Evolutionary conservation across 306 rosid species (phyloP).

Genomic region (Macrotyloma uniflorum): DNA sequence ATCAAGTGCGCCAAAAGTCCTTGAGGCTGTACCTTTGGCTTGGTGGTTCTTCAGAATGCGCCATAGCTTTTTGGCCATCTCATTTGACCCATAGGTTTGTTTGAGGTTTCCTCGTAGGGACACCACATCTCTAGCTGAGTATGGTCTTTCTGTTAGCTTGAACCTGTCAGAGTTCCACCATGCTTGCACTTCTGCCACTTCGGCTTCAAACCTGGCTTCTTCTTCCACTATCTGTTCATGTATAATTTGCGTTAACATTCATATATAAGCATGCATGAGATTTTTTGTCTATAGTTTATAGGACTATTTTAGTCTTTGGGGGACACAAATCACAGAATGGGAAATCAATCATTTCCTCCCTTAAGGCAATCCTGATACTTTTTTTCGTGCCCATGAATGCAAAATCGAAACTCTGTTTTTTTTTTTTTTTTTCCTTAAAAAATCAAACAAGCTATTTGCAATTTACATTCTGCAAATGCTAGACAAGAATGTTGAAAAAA

Average conservation of each 20-base stretch:
- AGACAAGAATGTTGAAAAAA: not conserved
- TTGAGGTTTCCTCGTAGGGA: conserved; percentile 78
- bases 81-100: conserved; percentile 79
- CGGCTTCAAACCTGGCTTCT: conserved; percentile 88
- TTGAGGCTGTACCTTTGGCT: conserved; percentile 83
- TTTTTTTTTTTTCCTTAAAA: not conserved
- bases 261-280: not conserved
- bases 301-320: not conserved
- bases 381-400: not conserved
- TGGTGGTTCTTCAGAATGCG: conserved; percentile 81
- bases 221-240: conserved; percentile 77
- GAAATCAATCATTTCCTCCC: not conserved
- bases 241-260: not conserved
- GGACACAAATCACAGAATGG: not conserved
- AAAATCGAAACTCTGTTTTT: not conserved
- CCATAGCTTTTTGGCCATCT: conserved; percentile 91
- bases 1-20: conserved; percentile 96
- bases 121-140: conserved; percentile 80
- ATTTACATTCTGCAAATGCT: not conserved
- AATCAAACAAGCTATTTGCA: not conserved
- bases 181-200: conserved; percentile 87
- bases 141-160: conserved; percentile 71
- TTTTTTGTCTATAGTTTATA: not conserved
- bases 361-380: not conserved
- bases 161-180: conserved; percentile 96